Evolutionary conservation across 1,139 yeast species (phyloP).

Genomic region (Zygoascus meyerae): DNA sequence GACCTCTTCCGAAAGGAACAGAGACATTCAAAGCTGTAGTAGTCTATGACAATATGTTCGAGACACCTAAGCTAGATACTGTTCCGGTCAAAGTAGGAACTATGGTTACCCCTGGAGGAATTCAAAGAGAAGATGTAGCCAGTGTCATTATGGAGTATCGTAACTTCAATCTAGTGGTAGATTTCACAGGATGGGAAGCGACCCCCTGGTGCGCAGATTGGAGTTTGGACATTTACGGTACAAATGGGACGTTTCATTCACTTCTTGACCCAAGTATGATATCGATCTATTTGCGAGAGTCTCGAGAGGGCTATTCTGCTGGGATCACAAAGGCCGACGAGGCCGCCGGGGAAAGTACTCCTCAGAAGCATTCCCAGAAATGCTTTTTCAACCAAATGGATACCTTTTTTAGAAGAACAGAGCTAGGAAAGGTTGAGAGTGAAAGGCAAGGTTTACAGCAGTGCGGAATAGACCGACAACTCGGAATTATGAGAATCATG

Average conservation of each 20-base stretch:
- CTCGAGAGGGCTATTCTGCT: constrained; percentile 9
- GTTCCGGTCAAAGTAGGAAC: constrained; percentile 14
- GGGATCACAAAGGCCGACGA: constrained; percentile 6
- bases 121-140: constrained; percentile 11
- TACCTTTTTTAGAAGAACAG: constrained; percentile 6
- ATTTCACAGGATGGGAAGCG: constrained; percentile 15
- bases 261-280: constrained; percentile 10
- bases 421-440: constrained; percentile 10
- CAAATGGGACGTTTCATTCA: constrained; percentile 14
- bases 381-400: constrained; percentile 13
- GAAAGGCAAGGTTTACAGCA: constrained; percentile 9
- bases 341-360: constrained; percentile 5
- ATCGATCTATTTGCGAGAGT: constrained; percentile 8
- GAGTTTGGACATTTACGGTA: constrained; percentile 13
- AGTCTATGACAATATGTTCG: constrained; percentile 10
- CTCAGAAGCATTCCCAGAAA: constrained; percentile 3
- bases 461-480: constrained; percentile 10
- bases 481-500: constrained; percentile 11
- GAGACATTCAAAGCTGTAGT: constrained; percentile 13
- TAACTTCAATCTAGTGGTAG: constrained; percentile 7
- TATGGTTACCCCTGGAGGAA: constrained; percentile 8
- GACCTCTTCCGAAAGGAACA: constrained; percentile 10
- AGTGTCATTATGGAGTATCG: constrained; percentile 12
- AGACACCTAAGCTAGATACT: constrained; percentile 8
- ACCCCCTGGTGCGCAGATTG: constrained; percentile 13